A percentile compares a stretch with the other conserved stretches of the same genome.
phyloP scores from a whole-genome alignment of 2,329 filamentous ascomycete species.

The Seiridium unicorne region DNA sequence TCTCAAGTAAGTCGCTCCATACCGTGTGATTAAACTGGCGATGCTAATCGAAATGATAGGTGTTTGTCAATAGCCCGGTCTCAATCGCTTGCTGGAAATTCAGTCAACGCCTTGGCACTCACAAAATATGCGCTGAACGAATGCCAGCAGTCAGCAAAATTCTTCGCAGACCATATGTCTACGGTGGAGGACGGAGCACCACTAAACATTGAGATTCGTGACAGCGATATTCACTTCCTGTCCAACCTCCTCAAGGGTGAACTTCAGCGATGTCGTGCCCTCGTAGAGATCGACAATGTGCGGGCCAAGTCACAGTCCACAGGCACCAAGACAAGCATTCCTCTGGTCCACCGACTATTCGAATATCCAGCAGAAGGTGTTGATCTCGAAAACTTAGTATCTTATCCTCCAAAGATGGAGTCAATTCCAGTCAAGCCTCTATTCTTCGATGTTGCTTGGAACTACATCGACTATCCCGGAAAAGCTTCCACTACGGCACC shows the following conservation, averaged over 20 bases:
- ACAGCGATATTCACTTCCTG: conserved; percentile 57
- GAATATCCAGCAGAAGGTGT: conserved; percentile 71
- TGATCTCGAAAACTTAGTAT: conserved; percentile 77
- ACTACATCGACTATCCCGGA: conserved; percentile 90
- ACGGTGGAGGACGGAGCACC: conserved; percentile 41
- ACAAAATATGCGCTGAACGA: conserved; percentile 70
- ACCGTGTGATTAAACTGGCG: neutral
- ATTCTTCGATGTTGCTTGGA: conserved; percentile 96
- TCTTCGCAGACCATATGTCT: conserved; percentile 38
- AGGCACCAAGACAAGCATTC: conserved; percentile 44
- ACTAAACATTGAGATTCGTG: conserved; percentile 67
- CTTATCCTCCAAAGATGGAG: conserved; percentile 81
- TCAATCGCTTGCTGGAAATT: conserved; percentile 70
- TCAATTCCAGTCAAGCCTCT: conserved; percentile 89
- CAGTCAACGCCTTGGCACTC: conserved; percentile 81
- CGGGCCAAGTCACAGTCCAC: conserved; percentile 42
- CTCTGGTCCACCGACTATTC: conserved; percentile 72
- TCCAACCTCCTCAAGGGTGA: conserved; percentile 64
- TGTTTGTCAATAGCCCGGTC: conserved; percentile 84
- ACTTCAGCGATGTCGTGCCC: conserved; percentile 76
- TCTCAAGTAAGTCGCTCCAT: conserved; percentile 64
- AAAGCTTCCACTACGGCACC: conserved; percentile 37
- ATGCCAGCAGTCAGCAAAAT: conserved; percentile 47
- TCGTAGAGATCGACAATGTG: conserved; percentile 78
- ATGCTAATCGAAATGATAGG: conserved; percentile 37